Evolutionary conservation across 2,329 filamentous ascomycete genomes (phyloP), one percentile per base, ranked within the genome.

Genomic region (Botrytis sinoallii): DNA sequence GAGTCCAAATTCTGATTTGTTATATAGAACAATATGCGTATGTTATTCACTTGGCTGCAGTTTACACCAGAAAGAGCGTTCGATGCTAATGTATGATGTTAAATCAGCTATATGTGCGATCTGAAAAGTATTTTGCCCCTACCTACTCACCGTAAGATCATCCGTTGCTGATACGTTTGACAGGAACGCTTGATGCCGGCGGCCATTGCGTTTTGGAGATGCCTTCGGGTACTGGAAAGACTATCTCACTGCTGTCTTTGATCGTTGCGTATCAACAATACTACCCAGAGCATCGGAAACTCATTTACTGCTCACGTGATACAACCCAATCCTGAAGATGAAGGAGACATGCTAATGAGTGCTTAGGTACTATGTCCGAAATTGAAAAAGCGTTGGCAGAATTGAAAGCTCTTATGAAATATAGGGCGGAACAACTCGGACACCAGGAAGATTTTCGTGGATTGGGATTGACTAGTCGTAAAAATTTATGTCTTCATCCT

Each of bases 211-310:
- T 99, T 35, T 85, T 99, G 79, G 96, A 99, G 85, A 99, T 99
- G 96, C 96, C 96, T 83, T 99, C 96, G 74, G 96, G 96, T 61
- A 99, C 96, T 38, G 96, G 96, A 75, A 99, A 99, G 86, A 99
- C 96, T 0, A 93, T 99, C 40, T 98, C 96, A 16, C 87, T 99
- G 7, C 86, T 99, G 63, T 98, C 96, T 0, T 88, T 99, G 78
- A 99, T 99, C 80, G 91, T 99, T 74, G 95, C 96, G 60, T 99
- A 99, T 80, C 97, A 99, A 83, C 93, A 96, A 82, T 91, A 95
- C 81, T 95, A 95, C 80, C 94, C 95, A 4, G 94, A 97, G 81
- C 93, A 96, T 79, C 88, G 97, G 73, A 99, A 99, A 84, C 90
- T 99, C 70, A 98, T 99, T 73, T 99, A 99, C 84, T 99, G 96